Conservation (phyloP, 2,329 filamentous ascomycete genomes). For the Eutypella sp. region DNA sequence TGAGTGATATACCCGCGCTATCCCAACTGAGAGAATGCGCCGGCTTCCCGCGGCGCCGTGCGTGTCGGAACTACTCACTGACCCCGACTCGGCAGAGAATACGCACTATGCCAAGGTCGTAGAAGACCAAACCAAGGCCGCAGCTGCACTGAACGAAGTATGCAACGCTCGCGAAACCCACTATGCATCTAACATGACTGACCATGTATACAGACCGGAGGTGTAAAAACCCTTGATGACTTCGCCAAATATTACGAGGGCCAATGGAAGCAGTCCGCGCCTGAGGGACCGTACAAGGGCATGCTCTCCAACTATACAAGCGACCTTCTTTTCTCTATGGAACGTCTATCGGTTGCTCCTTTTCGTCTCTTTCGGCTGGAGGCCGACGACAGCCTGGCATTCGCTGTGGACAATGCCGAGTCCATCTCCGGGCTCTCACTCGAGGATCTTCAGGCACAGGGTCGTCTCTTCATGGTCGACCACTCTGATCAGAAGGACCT, state of each 20-base stretch:
- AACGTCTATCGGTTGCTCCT: conserved; percentile 38
- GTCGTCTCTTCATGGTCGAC: conserved; percentile 40
- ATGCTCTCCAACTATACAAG: conserved; percentile 40
- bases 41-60: no score
- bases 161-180: not conserved
- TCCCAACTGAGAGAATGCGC: not conserved
- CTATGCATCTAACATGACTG: not conserved
- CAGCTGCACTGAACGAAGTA: not conserved
- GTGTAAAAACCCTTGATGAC: conserved; percentile 20
- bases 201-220: not conserved
- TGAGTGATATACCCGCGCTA: not conserved
- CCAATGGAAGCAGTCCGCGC: conserved; percentile 33
- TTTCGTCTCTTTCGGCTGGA: conserved; percentile 32
- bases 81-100: not conserved
- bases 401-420: conserved; percentile 28
- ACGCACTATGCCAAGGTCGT: not conserved
- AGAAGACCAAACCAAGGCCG: not conserved
- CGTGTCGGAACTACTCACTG: not conserved
- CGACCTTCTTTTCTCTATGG: conserved; percentile 44
- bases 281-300: conserved; percentile 30
- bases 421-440: conserved; percentile 29
- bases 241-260: conserved; percentile 36
- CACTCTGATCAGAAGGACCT: conserved; percentile 31
- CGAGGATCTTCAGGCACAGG: conserved; percentile 25
- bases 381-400: conserved; percentile 30